These are phyloP conservation scores for Solanum bulbocastanum DNA, from an alignment of 257 asterid genomes.

Conservation along the genomic window DNA sequence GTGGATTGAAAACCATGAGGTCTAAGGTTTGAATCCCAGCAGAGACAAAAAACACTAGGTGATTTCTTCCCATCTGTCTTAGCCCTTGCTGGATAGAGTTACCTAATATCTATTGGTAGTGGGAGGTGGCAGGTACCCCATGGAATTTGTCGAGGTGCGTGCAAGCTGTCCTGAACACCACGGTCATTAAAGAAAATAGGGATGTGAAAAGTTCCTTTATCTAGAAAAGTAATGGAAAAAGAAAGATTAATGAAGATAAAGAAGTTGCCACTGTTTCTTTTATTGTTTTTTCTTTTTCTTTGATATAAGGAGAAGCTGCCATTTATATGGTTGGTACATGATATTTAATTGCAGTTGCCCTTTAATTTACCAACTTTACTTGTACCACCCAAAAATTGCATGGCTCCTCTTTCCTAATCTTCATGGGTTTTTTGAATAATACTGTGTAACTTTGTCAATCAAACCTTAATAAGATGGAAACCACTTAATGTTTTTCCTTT, in stretches of 20 bases:
- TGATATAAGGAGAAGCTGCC: not conserved
- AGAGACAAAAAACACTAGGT: not conserved
- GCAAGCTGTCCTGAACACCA: not conserved
- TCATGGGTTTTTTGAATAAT: not conserved
- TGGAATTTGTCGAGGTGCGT: not conserved
- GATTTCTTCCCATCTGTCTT: not conserved
- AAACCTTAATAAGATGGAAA: not conserved
- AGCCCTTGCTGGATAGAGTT: not conserved
- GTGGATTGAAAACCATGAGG: not conserved
- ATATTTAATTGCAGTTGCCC: not conserved
- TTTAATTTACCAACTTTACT: not conserved
- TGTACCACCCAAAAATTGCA: not conserved
- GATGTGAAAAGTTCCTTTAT: not conserved
- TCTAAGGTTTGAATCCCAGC: not conserved
- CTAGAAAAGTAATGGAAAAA: not conserved
- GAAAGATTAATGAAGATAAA: not conserved
- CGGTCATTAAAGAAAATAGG: not conserved
- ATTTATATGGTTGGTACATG: not conserved
- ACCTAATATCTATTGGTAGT: not conserved
- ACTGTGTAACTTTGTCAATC: not conserved
- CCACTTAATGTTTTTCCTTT: not conserved
- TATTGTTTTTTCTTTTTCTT: not conserved
- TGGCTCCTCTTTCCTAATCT: not conserved
- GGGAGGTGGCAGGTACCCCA: not conserved
- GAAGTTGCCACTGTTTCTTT: not conserved